phyloP scores from a whole-genome alignment of 805 yeast species.

The Sungouiella thailandica region DNA sequence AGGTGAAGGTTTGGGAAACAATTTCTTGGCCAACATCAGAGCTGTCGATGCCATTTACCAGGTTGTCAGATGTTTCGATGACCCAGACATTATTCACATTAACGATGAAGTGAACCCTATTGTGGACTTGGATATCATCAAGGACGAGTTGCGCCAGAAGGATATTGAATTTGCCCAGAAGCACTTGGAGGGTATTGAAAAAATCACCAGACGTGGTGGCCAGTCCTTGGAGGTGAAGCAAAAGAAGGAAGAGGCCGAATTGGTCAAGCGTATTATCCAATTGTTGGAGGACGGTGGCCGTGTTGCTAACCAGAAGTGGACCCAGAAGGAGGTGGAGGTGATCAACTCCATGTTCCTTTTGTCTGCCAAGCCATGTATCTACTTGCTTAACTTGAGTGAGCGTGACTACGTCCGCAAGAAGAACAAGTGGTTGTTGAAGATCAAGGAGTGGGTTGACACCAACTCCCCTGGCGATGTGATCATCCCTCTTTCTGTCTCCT shows the following conservation, averaged over 20 bases:
- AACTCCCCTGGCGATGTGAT: slow-evolving; percentile 81
- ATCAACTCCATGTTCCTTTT: slow-evolving; percentile 82
- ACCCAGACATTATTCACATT: slow-evolving; percentile 95
- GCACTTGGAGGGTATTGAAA: slow-evolving; percentile 70
- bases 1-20: slow-evolving; percentile 74
- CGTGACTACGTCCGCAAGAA: slow-evolving; percentile 81
- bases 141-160: slow-evolving; percentile 88
- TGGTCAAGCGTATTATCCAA: slow-evolving; percentile 68
- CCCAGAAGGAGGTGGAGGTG: slow-evolving; percentile 83
- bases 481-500: slow-evolving; percentile 87
- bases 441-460: slow-evolving; percentile 86
- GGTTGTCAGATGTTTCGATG: slow-evolving; percentile 68
- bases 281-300: slow-evolving; percentile 81
- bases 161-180: slow-evolving; percentile 93
- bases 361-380: slow-evolving; percentile 94
- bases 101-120: slow-evolving; percentile 85
- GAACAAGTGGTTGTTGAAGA: slow-evolving; percentile 77
- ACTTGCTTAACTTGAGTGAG: slow-evolving; percentile 85
- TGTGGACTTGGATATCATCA: slow-evolving; percentile 89
- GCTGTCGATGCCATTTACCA: slow-evolving; percentile 71
- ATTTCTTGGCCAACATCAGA: slow-evolving; percentile 62
- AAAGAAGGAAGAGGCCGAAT: slow-evolving; percentile 77
- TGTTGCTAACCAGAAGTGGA: slow-evolving; percentile 84
- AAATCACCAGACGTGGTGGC: slow-evolving; percentile 81
- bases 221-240: slow-evolving; percentile 85